Evolutionary conservation across 2,329 filamentous ascomycete species (phyloP).

Genomic region (Sordariomycetes sp.): DNA sequence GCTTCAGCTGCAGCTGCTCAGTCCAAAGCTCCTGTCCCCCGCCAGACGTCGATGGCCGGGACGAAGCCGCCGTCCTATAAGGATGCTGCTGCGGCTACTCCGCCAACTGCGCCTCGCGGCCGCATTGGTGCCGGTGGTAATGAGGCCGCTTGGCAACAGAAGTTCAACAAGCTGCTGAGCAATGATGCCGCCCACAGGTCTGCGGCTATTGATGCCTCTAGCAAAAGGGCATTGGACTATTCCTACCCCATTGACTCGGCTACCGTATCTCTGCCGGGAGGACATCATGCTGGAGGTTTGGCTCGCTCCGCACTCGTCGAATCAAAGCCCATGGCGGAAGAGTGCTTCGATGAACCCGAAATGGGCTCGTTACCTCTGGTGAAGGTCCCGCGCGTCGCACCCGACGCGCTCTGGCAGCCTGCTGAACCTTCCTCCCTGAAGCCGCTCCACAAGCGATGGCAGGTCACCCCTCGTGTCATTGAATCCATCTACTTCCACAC

Average conservation of each 20-base stretch:
- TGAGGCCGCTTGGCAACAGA: constrained; percentile 60
- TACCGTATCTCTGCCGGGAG: constrained; percentile 58
- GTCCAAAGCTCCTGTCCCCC: not conserved
- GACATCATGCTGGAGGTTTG: constrained; percentile 10
- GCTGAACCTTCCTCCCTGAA: too few relatives aligned
- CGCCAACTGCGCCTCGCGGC: constrained; percentile 12
- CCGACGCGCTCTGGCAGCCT: constrained; percentile 54
- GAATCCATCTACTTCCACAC: constrained; percentile 23
- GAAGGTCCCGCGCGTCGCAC: constrained; percentile 53
- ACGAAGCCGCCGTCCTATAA: constrained; percentile 20
- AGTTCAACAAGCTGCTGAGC: constrained; percentile 71
- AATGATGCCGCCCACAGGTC: constrained; percentile 51
- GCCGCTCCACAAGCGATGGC: constrained; percentile 41
- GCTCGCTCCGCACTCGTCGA: constrained; percentile 20
- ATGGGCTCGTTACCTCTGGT: constrained; percentile 69
- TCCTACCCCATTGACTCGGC: constrained; percentile 38
- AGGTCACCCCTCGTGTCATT: constrained; percentile 26
- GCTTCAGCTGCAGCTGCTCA: not conserved
- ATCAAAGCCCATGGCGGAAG: constrained; percentile 65
- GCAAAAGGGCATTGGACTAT: constrained; percentile 57
- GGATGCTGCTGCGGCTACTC: constrained; percentile 12
- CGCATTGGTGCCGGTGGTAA: constrained; percentile 2
- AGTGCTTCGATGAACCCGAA: constrained; percentile 74
- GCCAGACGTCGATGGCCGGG: constrained; percentile 24
- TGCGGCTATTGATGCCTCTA: constrained; percentile 57